Percentiles rank a stretch among this genome's conserved stretches.
These are phyloP conservation scores for Drechslerella dactyloides DNA, from an alignment of 2,329 filamentous ascomycete species.

Conservation along the genomic window DNA sequence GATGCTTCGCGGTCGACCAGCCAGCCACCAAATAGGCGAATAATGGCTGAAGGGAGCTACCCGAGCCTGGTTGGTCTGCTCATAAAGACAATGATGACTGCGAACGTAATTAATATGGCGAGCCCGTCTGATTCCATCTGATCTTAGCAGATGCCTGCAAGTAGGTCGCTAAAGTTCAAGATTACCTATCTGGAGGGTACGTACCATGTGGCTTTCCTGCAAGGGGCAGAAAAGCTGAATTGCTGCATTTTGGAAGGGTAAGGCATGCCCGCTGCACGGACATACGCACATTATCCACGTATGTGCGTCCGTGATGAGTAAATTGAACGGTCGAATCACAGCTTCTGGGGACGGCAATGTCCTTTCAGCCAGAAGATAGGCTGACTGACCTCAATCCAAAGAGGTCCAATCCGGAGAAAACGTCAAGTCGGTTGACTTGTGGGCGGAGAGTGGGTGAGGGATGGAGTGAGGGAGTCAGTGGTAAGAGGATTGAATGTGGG, in stretches of 20 bases:
- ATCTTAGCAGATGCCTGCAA: conserved; percentile 1
- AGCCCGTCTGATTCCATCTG: neutral
- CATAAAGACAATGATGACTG: neutral
- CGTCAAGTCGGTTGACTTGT: neutral
- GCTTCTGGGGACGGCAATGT: neutral
- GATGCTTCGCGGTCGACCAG: conserved; percentile 9
- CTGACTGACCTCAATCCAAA: neutral
- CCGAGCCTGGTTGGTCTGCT: neutral
- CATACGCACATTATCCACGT: no score
- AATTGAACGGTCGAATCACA: conserved; percentile 1
- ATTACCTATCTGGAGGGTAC: neutral
- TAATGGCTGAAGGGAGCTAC: conserved; percentile 6
- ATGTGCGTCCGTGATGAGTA: neutral
- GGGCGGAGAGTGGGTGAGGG: no score
- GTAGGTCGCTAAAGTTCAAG: conserved; percentile 1
- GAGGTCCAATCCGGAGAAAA: conserved; percentile 1
- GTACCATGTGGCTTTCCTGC: conserved; percentile 1
- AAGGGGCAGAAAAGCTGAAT: conserved; percentile 1
- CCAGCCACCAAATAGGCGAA: conserved; percentile 26
- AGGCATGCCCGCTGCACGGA: neutral
- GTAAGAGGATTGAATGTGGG: neutral
- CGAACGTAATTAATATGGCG: no score
- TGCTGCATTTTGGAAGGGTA: neutral
- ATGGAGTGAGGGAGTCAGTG: no score
- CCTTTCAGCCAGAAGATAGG: conserved; percentile 4